Evolutionary conservation across 2,329 filamentous ascomycete species (phyloP), one percentile per base, ranked within the genome.

Genomic region (Huntiella decipiens): DNA sequence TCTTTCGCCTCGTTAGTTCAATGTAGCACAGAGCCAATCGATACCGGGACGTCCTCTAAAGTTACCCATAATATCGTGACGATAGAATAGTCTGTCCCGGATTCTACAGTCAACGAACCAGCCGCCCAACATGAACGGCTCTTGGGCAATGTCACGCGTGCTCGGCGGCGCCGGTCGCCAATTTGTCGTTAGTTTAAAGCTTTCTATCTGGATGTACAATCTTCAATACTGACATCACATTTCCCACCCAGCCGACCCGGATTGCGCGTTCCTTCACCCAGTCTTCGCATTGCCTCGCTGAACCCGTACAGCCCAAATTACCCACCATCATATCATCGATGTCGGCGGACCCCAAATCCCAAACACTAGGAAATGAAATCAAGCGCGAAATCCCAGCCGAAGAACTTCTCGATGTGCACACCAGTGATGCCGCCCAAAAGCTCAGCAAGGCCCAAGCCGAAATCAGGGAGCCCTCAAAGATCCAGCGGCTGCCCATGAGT

Each of bases 351-450:
- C 10, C 13, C n/a, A 32, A 43, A 4, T 4, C 34, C 28, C 40
- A 43, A 35, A 15, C 40, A 28, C 22, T 3, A 28, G 13, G 28
- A 13, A 43, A 34, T 3, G 6, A 13, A 4, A 16, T 19, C n/a
- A 12, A 12, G 13, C 31, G 40, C 40, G 31, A 43, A 13, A 43
- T 43, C 28, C 6, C 28, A 1, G 34, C 17, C 11, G 31, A 33
- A 5, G 40, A 35, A 4, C 34, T 43, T 4, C 12, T 32, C 13
- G 28, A 43, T 5, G 28, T 41, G 16, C 39, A 51, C 33, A 6
- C 13, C 33, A 33, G 48, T 19, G 52, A 51, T 7, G 52, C 39
- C 31, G 35, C 53, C 3, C 4, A 51, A 55, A 37, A 49, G 22
- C 35, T 17, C 44, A 48, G 17, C 43, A 42, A 4, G 46, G 46